These are phyloP conservation scores for Ceratocystis cubensis DNA, from an alignment of 2,329 filamentous ascomycete genomes.

Conservation along the genomic window DNA sequence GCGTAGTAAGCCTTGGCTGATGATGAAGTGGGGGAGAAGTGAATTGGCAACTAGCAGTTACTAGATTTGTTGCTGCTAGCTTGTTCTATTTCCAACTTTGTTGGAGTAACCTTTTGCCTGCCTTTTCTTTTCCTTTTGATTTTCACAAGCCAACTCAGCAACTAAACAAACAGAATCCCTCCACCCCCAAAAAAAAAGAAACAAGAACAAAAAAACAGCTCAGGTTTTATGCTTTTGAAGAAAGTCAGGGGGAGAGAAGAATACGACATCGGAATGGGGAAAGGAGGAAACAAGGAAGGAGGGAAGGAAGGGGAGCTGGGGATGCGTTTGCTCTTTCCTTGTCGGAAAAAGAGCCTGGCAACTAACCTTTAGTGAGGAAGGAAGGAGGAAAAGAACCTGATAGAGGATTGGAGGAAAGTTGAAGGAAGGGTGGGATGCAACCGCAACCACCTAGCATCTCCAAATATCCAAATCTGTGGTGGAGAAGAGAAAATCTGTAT, in stretches of 20 bases:
- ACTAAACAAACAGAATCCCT: no score
- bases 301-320: neutral
- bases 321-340: no score
- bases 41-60: no score
- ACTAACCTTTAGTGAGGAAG: neutral
- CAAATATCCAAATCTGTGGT: conserved; percentile 2
- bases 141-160: neutral
- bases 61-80: no score
- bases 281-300: neutral
- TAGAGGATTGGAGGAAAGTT: neutral
- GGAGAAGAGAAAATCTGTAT: neutral
- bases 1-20: no score
- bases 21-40: neutral
- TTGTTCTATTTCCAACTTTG: no score
- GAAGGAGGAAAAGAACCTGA: conserved; percentile 10
- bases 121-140: neutral
- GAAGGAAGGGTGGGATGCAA: neutral
- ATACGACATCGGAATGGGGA: neutral
- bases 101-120: no score
- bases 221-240: neutral
- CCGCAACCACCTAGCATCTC: neutral
- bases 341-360: no score
- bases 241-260: conserved; percentile 2
- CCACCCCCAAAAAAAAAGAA: no score
- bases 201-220: neutral